Percentiles rank a stretch among this genome's conserved stretches.
phyloP scores from a whole-genome alignment of 2,329 filamentous ascomycete genomes.

The Geosmithia putterillii region DNA sequence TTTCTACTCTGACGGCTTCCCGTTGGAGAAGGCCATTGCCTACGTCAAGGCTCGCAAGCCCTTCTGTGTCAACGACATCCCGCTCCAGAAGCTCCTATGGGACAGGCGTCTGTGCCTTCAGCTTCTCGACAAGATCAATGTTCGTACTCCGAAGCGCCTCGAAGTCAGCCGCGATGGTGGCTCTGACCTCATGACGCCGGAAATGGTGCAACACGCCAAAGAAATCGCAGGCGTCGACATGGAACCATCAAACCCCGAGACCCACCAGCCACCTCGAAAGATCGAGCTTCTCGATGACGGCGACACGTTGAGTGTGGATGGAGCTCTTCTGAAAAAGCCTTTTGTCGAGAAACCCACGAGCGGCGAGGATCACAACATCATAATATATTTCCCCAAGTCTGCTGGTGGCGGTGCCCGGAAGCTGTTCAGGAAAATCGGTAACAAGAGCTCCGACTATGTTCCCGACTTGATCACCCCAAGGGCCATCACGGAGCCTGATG shows the following conservation, averaged over 20 bases:
- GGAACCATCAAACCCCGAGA: constrained; percentile 52
- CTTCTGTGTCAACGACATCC: constrained; percentile 93
- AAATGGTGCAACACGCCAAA: constrained; percentile 69
- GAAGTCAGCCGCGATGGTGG: constrained; percentile 93
- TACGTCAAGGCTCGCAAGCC: constrained; percentile 89
- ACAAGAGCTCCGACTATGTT: constrained; percentile 96
- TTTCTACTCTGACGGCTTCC: constrained; percentile 97
- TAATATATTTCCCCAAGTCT: constrained; percentile 88
- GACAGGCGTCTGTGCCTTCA: constrained; percentile 81
- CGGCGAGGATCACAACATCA: constrained; percentile 96
- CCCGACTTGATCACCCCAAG: constrained; percentile 63
- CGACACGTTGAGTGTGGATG: constrained; percentile 81
- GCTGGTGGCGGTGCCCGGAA: constrained; percentile 81
- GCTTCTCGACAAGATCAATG: constrained; percentile 78
- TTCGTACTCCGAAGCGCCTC: constrained; percentile 77
- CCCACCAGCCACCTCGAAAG: constrained; percentile 52
- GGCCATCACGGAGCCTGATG: constrained; percentile 65
- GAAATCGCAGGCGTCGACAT: constrained; percentile 68
- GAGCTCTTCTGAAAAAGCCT: constrained; percentile 69
- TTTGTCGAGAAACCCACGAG: constrained; percentile 99
- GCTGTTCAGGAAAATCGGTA: constrained; percentile 93
- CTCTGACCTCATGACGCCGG: constrained; percentile 62
- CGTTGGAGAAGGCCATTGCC: constrained; percentile 89
- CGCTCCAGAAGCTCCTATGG: constrained; percentile 96
- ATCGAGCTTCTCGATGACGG: constrained; percentile 85